phyloP scores from a whole-genome alignment of 2,329 filamentous ascomycete species.

The Aspergillus vadensis region DNA sequence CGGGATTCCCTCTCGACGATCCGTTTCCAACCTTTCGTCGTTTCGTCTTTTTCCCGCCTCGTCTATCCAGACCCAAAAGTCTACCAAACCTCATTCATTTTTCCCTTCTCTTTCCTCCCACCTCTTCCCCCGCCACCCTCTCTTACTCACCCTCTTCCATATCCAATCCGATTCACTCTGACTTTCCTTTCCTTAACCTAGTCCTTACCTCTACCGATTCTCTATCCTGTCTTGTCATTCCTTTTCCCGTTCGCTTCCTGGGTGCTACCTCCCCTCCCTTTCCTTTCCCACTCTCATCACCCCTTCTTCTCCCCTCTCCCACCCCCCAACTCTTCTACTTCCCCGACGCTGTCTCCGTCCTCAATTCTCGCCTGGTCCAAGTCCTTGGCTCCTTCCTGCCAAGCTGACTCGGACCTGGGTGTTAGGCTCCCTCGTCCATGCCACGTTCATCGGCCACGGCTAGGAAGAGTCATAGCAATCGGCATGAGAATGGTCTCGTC shows the following conservation, averaged over 20 bases:
- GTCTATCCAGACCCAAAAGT: constrained; percentile 24
- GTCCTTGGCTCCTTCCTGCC: constrained; percentile 52
- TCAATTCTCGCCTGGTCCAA: constrained; percentile 43
- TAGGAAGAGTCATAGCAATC: constrained; percentile 66
- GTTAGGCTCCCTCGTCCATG: constrained; percentile 50
- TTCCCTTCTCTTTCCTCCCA: constrained; percentile 19
- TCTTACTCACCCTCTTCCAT: constrained; percentile 17
- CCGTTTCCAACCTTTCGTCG: constrained; percentile 23
- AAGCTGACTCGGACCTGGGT: constrained; percentile 50
- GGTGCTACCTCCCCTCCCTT: constrained; percentile 16
- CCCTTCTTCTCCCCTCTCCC: constrained; percentile 8
- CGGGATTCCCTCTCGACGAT: constrained; percentile 20
- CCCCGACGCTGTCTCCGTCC: constrained; percentile 24
- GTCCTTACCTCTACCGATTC: constrained; percentile 19
- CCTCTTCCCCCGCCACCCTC: constrained; percentile 9
- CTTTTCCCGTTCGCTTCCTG: constrained; percentile 16
- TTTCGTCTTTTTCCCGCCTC: constrained; percentile 23
- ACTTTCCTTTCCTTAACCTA: constrained; percentile 19
- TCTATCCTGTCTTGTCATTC: constrained; percentile 21
- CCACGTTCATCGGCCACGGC: constrained; percentile 51
- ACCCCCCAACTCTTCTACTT: background rate
- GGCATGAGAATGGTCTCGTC: constrained; percentile 87
- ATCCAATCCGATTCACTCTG: constrained; percentile 16
- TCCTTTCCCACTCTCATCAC: constrained; percentile 3
- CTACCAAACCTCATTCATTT: constrained; percentile 25